Conservation (phyloP, 2,329 filamentous ascomycete species). For the Akanthomyces uredinophilus region DNA sequence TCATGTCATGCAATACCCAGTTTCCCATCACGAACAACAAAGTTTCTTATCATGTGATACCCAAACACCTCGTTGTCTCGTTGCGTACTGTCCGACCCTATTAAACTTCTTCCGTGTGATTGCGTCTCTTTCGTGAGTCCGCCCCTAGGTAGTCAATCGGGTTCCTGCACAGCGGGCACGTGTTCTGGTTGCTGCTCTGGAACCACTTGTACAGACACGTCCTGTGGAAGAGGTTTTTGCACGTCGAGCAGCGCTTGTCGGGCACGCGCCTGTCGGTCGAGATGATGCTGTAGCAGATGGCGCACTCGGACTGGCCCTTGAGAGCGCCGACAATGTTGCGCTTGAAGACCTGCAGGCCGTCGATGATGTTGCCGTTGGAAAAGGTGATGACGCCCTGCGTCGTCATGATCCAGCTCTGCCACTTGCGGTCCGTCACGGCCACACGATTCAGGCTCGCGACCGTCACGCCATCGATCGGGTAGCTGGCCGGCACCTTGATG, state of each 20-base stretch:
- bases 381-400: slow-evolving; percentile 93
- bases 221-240: slow-evolving; percentile 89
- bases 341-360: slow-evolving; percentile 79
- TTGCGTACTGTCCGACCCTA: too few relatives aligned
- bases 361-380: slow-evolving; percentile 80
- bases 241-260: slow-evolving; percentile 86
- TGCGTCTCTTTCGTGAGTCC: slow-evolving; percentile 34
- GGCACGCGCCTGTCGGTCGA: slow-evolving; percentile 83
- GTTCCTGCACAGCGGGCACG: slow-evolving; percentile 88
- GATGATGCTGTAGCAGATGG: slow-evolving; percentile 95
- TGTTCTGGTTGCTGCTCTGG: slow-evolving; percentile 84
- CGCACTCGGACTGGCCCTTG: slow-evolving; percentile 90
- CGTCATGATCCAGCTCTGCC: slow-evolving; percentile 83
- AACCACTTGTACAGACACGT: slow-evolving; percentile 96
- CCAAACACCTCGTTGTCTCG: too few relatives aligned
- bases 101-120: too few relatives aligned
- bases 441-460: slow-evolving; percentile 78
- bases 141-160: slow-evolving; percentile 61
- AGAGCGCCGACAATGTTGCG: slow-evolving; percentile 82
- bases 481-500: slow-evolving; percentile 74
- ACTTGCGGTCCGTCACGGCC: slow-evolving; percentile 83
- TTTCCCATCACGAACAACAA: too few relatives aligned
- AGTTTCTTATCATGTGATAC: too few relatives aligned
- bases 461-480: slow-evolving; percentile 73
- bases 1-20: too few relatives aligned